Evolutionary conservation across 495 filamentous ascomycete genomes (phyloP), one percentile per base, ranked within the genome.

Genomic region (Neurospora sp.): DNA sequence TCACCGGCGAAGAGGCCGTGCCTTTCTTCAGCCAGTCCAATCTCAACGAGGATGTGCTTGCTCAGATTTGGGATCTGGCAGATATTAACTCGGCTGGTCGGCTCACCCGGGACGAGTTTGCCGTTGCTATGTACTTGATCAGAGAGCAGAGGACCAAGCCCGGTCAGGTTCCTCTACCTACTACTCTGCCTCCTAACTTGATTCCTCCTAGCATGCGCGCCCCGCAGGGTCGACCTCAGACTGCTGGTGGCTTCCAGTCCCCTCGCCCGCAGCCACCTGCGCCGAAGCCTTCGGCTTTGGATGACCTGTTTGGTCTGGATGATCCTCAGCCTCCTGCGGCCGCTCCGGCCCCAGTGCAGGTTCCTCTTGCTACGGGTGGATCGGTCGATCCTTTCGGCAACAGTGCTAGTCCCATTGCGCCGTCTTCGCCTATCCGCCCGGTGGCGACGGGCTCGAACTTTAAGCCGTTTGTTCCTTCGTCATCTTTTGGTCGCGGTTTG

Each of bases 81-180:
- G 95, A 98, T 85, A 96, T 98, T 79, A 92, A 92, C 75, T 94
- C 93, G 19, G 92, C 94, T 71, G 96, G 96, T 11, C 91, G 90
- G 72, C 85, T 99, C 48, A 94, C 86, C 40, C 87, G 88, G 72
- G 96, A 99, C 80, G 94, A 96, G 78, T 99, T 99, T 78, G 95
- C 96, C 0, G 94, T 99, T 70, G 96, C 96, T 69, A 98, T 99
- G 96, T 94, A 97, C 79, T 86, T 99, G 40, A 97, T 99, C 75
- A 88, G 93, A 72, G 90, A 96, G 79, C 94, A 97, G 80, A 88
- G 94, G 31, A 89, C 85, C 73, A 92, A 90, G 73, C 89, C 89
- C 70, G 85, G 86, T 17, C 78, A 85, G 39, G 79, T 78, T 17
- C 80, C 85, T 36, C 79, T 98, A 5, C 95, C 95, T 2, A 84